Evolutionary conservation across 805 yeast genomes (phyloP).

Genomic region (Wickerhamomyces alni): DNA sequence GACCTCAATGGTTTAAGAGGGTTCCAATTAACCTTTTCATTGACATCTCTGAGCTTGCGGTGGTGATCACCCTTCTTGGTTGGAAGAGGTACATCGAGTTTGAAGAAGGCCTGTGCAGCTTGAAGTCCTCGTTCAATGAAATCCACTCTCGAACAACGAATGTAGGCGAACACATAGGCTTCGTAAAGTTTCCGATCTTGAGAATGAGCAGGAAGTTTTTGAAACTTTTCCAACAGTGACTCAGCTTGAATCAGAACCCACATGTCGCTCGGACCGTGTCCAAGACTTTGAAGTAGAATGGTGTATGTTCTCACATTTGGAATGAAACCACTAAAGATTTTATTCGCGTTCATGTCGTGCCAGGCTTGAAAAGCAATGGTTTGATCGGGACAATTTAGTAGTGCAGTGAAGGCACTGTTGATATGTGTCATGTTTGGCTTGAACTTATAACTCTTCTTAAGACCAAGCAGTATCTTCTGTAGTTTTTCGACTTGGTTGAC

Average conservation of each 20-base stretch:
- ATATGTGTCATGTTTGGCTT: conserved; percentile 34
- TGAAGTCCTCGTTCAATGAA: conserved; percentile 15
- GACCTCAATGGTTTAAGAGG: conserved; percentile 4
- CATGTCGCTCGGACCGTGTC: conserved; percentile 7
- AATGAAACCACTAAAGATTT: conserved; percentile 17
- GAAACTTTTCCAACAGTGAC: conserved; percentile 8
- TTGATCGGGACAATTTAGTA: conserved; percentile 34
- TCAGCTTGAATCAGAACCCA: conserved; percentile 8
- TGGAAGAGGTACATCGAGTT: conserved; percentile 7
- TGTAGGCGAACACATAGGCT: conserved; percentile 12
- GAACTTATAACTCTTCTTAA: conserved; percentile 22
- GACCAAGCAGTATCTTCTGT: conserved; percentile 25
- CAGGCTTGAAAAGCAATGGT: conserved; percentile 33
- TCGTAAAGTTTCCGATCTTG: conserved; percentile 17
- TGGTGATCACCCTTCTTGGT: neutral
- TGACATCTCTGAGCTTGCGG: neutral
- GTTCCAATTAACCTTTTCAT: neutral
- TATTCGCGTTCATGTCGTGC: conserved; percentile 22
- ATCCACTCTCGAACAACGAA: conserved; percentile 10
- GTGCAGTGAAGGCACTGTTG: conserved; percentile 40
- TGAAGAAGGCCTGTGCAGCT: conserved; percentile 13
- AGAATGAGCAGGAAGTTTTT: conserved; percentile 5
- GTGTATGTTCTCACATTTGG: conserved; percentile 30
- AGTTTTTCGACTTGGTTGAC: conserved; percentile 29
- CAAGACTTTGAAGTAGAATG: conserved; percentile 18